Base-by-base conservation (phyloP, 2,329 filamentous ascomycete species). In the Pseudocercospora macadamiae region DNA sequence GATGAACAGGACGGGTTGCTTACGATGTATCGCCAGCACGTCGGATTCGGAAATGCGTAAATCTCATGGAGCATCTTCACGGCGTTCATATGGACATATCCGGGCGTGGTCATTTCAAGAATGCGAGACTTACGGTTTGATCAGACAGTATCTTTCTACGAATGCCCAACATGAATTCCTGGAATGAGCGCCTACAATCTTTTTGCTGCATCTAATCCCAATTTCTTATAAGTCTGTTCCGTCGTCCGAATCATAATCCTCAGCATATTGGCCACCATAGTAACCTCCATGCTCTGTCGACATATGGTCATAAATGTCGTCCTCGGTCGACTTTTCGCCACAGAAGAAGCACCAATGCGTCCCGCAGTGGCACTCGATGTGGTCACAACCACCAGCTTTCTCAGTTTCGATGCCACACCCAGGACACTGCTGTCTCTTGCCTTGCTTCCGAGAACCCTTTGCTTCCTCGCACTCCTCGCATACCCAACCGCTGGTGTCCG, bases 331-430 rank as follows among this genome's bases (percentile, higher is more conserved):
- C 44, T 42, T 36, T 19, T 52, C 30, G 8, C 60, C 60, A 45
- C 60, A 62, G 28, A 47, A 54, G 28, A 60, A 62, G 21, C 57
- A 62, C 56, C 57, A 62, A 34, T 62, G 60, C 14, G 30, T 25
- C 4, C 54, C 49, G 18, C 54, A 58, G 5, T 30, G 26, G 36
- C 60, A 62, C 44, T 53, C 26, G 8, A 62, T 51, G 42, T 60
- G 56, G 47, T 62, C 60, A 23, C 60, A 62, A 4, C 60, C 60
- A 5, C 45, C 16, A 3, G 32, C 26, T 25, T 59, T 62, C 26
- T 61, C 55, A 1, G 59, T 61, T 12, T 55, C 14, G 7, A 56
- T 18, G 3, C 51, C 60, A 30, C 60, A 62, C 2, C 36, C 56
- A 18, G 53, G 60, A 32, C 56, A 59, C 7, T 21, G 19, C 28